Conservation (phyloP, 495 filamentous ascomycete genomes). For the Annulohypoxylon moriforme region DNA sequence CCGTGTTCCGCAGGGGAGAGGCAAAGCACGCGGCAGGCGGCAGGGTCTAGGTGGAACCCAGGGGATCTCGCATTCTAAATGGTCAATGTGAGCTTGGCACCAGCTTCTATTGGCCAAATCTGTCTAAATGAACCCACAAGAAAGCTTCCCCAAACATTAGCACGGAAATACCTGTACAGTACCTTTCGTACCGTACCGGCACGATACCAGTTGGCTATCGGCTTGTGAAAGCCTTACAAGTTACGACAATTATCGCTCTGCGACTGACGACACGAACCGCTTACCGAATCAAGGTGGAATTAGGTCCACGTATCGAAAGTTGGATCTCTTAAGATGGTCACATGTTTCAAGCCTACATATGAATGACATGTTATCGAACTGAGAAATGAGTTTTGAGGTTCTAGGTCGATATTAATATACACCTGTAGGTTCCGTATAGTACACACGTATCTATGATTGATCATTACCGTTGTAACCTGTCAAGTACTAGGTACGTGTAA, state of each 20-base stretch:
- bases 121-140: slow-evolving; percentile 20
- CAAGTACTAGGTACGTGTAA: too few species aligned
- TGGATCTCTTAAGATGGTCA: neutral
- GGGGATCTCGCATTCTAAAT: slow-evolving; percentile 29
- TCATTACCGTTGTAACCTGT: neutral
- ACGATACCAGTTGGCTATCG: slow-evolving; percentile 8
- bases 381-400: too few species aligned
- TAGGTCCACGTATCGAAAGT: slow-evolving; percentile 3
- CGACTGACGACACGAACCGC: slow-evolving; percentile 27
- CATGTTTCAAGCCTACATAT: neutral
- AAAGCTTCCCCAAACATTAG: slow-evolving; percentile 37
- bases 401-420: too few species aligned
- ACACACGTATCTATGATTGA: neutral
- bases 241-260: slow-evolving; percentile 3
- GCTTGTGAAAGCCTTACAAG: slow-evolving; percentile 40
- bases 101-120: slow-evolving; percentile 21
- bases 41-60: slow-evolving; percentile 33
- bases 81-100: slow-evolving; percentile 22
- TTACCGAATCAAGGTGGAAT: slow-evolving; percentile 30
- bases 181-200: slow-evolving; percentile 14
- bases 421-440: neutral
- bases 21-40: slow-evolving; percentile 36
- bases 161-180: slow-evolving; percentile 27
- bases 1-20: slow-evolving; percentile 25
- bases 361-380: neutral